A percentile compares a stretch with the other conserved stretches of the same genome.
Conservation (phyloP, 108 stramenopile species). For the Cyclotella baltica region DNA sequence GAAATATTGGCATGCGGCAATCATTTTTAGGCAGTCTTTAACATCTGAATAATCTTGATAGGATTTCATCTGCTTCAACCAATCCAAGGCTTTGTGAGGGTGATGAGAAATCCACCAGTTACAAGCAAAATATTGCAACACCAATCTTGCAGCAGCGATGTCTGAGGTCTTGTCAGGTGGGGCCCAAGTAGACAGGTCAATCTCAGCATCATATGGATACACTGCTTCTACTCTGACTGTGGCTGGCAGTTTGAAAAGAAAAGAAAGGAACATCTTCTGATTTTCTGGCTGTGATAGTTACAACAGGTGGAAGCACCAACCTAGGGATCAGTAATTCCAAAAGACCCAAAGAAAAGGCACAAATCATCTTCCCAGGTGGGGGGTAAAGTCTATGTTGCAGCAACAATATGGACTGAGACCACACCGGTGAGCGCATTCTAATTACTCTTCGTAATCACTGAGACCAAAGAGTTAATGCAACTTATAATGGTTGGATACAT, state of each 20-base stretch:
- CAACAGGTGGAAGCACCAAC: neutral
- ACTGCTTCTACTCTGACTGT: too few species aligned
- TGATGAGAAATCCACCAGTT: neutral
- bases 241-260: neutral
- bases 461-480: neutral
- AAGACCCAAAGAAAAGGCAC: neutral
- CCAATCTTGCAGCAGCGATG: neutral
- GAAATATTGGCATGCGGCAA: neutral
- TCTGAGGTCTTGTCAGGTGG: neutral
- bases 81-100: neutral
- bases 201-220: neutral
- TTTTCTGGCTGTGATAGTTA: neutral
- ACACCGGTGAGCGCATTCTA: neutral
- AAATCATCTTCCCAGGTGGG: neutral
- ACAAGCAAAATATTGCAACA: neutral
- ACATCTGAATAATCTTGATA: neutral
- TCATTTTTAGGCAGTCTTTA: neutral
- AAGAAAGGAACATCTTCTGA: neutral
- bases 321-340: neutral
- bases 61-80: neutral
- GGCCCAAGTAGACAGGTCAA: neutral
- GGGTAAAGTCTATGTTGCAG: neutral
- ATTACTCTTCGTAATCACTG: slow-evolving; percentile 8
- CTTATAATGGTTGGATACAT: neutral
- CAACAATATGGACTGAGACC: neutral